Percentiles rank a stretch among this genome's conserved stretches.
Evolutionary conservation across 306 rosid species (phyloP).

Genomic region (Geum urbanum): DNA sequence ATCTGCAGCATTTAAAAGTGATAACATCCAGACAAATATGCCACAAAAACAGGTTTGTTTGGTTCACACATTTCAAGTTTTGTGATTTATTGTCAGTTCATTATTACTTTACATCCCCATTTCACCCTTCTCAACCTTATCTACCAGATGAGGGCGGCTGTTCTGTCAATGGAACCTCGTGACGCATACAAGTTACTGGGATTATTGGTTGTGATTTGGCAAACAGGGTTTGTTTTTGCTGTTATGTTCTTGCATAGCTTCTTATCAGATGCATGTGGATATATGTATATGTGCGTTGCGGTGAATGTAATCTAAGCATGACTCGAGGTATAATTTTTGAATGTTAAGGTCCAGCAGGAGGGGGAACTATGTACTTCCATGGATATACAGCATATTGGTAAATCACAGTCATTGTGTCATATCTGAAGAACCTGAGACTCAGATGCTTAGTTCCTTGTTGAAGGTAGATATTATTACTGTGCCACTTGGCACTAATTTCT

Average conservation of each 20-base stretch:
- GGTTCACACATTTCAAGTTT: neutral
- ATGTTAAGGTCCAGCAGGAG: conserved; percentile 46
- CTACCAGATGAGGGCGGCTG: conserved; percentile 54
- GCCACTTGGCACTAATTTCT: neutral
- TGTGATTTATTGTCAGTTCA: neutral
- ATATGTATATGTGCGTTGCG: neutral
- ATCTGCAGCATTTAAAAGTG: conserved; percentile 47
- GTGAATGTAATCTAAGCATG: neutral
- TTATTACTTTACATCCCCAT: conserved; percentile 6
- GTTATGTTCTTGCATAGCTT: conserved; percentile 13
- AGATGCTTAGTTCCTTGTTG: conserved; percentile 50
- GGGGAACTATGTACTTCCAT: conserved; percentile 67
- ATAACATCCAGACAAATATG: conserved; percentile 51
- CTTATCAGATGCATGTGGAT: neutral
- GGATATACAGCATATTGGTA: conserved; percentile 74
- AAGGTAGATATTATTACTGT: conserved; percentile 43
- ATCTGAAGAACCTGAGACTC: conserved; percentile 40
- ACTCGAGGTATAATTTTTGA: neutral
- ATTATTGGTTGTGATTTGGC: conserved; percentile 59
- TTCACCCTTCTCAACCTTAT: neutral
- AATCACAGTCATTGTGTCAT: conserved; percentile 52
- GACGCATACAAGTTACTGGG: conserved; percentile 62
- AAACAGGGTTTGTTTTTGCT: conserved; percentile 57
- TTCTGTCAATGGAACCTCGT: conserved; percentile 50
- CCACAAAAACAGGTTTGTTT: conserved; percentile 60